Percentiles rank a stretch among this genome's conserved stretches.
Evolutionary conservation across 345 rosid genomes (phyloP).

Genomic region (Lepidium aucheri): DNA sequence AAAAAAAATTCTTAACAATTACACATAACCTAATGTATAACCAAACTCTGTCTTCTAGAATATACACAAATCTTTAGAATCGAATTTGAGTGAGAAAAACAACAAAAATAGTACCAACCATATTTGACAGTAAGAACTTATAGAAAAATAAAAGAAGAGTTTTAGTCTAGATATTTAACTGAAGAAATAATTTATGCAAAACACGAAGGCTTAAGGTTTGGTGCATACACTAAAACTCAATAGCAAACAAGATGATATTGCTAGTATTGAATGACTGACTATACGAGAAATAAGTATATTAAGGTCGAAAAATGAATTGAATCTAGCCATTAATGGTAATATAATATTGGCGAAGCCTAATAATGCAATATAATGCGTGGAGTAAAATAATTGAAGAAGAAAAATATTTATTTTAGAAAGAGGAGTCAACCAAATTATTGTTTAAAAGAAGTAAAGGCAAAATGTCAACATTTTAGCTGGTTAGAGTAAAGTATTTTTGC

Average conservation of each 20-base stretch:
- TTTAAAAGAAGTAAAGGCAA: not conserved
- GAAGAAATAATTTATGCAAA: not conserved
- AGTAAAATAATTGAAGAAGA: not conserved
- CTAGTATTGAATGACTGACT: not conserved
- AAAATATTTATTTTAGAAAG: not conserved
- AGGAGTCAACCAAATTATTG: constrained; percentile 18
- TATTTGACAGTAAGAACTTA: no score
- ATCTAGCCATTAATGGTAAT: constrained; percentile 2
- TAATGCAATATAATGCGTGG: constrained; percentile 13
- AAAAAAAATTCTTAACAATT: no score
- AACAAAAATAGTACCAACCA: no score
- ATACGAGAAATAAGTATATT: not conserved
- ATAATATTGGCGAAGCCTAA: not conserved
- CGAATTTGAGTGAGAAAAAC: no score
- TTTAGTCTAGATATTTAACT: not conserved
- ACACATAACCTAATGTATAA: no score
- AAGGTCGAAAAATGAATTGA: constrained; percentile 2
- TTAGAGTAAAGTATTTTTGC: not conserved
- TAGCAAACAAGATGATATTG: constrained; percentile 1
- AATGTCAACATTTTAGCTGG: constrained; percentile 19
- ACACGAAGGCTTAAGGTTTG: not conserved
- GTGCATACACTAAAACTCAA: constrained; percentile 3
- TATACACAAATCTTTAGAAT: no score
- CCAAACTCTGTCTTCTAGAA: no score
- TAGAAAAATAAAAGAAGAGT: no score